These are phyloP conservation scores for Tephrocybe sp. DNA, from an alignment of 768 basidiomycete species.

Conservation along the genomic window DNA sequence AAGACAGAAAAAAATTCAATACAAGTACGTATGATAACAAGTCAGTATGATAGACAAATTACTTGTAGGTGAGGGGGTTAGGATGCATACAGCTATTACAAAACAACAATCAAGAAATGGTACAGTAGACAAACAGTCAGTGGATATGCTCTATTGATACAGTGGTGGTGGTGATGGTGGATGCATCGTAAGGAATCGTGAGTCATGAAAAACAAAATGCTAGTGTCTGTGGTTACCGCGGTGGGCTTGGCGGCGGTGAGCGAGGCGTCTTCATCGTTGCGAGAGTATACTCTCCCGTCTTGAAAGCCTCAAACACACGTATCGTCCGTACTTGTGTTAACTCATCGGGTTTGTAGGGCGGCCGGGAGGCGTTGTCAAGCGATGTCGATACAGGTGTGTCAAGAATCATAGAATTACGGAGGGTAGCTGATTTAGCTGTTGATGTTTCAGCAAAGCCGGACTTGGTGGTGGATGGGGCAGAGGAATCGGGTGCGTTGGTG, in stretches of 20 bases:
- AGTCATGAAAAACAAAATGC: conserved; percentile 1
- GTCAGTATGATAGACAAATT: conserved; percentile 3
- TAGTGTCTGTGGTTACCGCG: background rate
- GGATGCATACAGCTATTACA: background rate
- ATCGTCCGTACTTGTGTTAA: conserved; percentile 53
- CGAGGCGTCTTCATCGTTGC: conserved; percentile 21
- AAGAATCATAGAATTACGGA: conserved; percentile 17
- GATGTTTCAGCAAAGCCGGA: conserved; percentile 17
- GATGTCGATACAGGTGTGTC: conserved; percentile 21
- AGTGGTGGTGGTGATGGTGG: background rate
- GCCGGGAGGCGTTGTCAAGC: conserved; percentile 1
- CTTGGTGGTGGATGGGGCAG: conserved; percentile 9
- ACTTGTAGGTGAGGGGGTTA: background rate
- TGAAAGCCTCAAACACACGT: conserved; percentile 51
- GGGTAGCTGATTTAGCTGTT: conserved; percentile 7
- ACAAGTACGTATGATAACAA: background rate
- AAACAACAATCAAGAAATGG: background rate
- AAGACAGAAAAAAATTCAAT: background rate
- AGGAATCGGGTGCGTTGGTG: conserved; percentile 15
- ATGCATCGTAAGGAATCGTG: background rate
- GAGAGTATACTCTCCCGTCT: conserved; percentile 26
- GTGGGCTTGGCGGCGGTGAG: conserved; percentile 18
- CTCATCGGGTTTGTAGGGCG: conserved; percentile 30
- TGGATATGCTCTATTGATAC: conserved; percentile 12
- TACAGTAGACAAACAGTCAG: background rate